Evolutionary conservation across 2,329 filamentous ascomycete genomes (phyloP), one percentile per base, ranked within the genome.

Genomic region (Colletotrichum eremochloae): DNA sequence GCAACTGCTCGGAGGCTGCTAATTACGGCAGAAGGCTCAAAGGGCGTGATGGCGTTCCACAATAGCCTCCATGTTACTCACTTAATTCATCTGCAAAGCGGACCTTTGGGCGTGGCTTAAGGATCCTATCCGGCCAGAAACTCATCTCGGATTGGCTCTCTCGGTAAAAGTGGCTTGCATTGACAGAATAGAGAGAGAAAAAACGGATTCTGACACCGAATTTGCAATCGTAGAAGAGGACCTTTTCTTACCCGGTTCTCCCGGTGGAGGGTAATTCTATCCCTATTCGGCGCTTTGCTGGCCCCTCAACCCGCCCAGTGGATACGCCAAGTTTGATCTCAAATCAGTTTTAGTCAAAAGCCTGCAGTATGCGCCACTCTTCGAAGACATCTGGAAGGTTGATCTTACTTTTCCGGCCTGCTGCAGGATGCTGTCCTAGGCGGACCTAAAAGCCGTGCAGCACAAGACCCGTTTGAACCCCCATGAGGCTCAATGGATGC

Each of bases 401-500:
- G 50, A 42, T 55, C 53, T 53, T 61, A 56, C 33, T 65, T 65
- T 65, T 65, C 33, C 20, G 48, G 60, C 60, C 38, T 60, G 53
- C 46, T 70, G 66, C 70, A 70, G 66, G 60, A 67, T 44, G 24
- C 48, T 60, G 48, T 61, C 40, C 44, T 46, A n/a, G 38, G 33
- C 46, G 55, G 70, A 40, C 66, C 58, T 55, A 48, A 24, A 50
- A 42, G 46, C 61, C 40, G 66, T 72, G 70, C 60, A 60, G 57
- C 70, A 14, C 58, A 40, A 70, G 66, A 56, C 69, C 55, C 66
- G 50, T 46, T 53, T 48, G 46, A 38, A 70, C 24, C 46, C 53
- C 66, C 55, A 61, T 70, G 66, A 72, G 70, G 70, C 70, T 72
- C 66, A 72, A 72, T 60, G 70, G 53, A 31, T 29, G 55, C 56